Percentiles rank a stretch among this genome's conserved stretches.
Evolutionary conservation across 2,329 filamentous ascomycete species (phyloP).

Genomic region (Allantophomopsis cytisporea): DNA sequence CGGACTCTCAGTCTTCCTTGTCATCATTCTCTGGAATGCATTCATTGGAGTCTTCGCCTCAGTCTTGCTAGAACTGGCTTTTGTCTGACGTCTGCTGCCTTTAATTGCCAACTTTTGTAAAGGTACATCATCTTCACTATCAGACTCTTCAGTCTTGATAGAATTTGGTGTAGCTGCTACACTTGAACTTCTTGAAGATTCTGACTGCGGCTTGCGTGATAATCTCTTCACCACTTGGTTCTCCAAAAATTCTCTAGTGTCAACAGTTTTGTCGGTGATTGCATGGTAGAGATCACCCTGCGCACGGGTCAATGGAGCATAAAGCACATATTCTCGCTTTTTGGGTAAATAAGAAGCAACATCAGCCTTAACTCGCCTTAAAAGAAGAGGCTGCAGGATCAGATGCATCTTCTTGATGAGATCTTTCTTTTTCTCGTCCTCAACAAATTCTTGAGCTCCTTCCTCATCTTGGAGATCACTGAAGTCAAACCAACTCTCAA

Average conservation of each 20-base stretch:
- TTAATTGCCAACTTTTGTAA: constrained; percentile 7
- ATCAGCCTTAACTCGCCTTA: constrained; percentile 83
- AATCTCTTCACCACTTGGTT: constrained; percentile 60
- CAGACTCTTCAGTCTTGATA: constrained; percentile 10
- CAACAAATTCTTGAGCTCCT: constrained; percentile 64
- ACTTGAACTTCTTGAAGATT: constrained; percentile 9
- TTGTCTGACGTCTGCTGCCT: constrained; percentile 10
- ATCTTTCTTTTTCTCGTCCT: constrained; percentile 64
- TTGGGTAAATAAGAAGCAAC: constrained; percentile 86
- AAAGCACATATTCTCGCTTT: constrained; percentile 92
- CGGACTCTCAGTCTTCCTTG: constrained; percentile 4
- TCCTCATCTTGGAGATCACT: constrained; percentile 78
- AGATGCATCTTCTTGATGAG: constrained; percentile 82
- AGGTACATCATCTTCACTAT: constrained; percentile 15
- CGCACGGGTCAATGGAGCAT: constrained; percentile 79
- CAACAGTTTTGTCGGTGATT: constrained; percentile 39
- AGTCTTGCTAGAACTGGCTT: constrained; percentile 2
- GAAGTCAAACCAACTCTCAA: constrained; percentile 96
- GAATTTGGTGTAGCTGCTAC: constrained; percentile 1
- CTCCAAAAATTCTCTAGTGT: constrained; percentile 66
- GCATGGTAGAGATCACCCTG: constrained; percentile 80
- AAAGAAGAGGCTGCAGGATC: constrained; percentile 79
- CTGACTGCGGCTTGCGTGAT: constrained; percentile 33
- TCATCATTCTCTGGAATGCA: constrained; percentile 30
- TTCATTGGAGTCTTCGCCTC: constrained; percentile 17